Conservation (phyloP, 768 basidiomycete species). For the Collybiopsis luxurians region DNA sequence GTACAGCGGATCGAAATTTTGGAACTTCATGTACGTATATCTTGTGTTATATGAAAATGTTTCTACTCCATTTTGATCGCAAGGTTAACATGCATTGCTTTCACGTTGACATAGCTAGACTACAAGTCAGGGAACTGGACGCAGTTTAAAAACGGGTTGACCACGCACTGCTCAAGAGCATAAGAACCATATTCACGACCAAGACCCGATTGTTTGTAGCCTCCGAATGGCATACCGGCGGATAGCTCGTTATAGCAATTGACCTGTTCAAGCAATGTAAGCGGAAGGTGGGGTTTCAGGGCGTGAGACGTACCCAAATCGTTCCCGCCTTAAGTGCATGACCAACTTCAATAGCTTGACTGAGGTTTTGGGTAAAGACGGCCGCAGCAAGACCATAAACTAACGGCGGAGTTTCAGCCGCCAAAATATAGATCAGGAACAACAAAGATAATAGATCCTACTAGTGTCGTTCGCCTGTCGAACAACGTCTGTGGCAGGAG, state of each 20-base stretch:
- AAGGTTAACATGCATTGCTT: too few relatives aligned
- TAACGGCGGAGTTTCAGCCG: conserved; percentile 37
- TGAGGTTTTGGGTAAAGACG: conserved; percentile 70
- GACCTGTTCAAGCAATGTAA: conserved; percentile 32
- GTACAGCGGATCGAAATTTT: too few relatives aligned
- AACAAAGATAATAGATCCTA: not conserved
- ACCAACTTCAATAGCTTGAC: conserved; percentile 60
- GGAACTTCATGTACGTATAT: too few relatives aligned
- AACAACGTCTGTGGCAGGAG: conserved; percentile 46
- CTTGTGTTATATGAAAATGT: too few relatives aligned
- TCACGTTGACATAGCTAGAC: too few relatives aligned
- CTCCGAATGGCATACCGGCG: conserved; percentile 60
- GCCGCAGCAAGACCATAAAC: conserved; percentile 71
- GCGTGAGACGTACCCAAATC: conserved; percentile 47
- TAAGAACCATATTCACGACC: conserved; percentile 70
- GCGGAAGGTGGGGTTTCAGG: too few relatives aligned
- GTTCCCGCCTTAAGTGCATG: conserved; percentile 68
- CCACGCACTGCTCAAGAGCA: conserved; percentile 50
- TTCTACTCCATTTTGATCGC: too few relatives aligned
- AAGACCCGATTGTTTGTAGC: conserved; percentile 72
- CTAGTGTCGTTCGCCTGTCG: conserved; percentile 52
- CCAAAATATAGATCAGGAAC: too few relatives aligned
- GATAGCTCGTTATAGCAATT: conserved; percentile 31
- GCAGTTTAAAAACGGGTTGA: too few relatives aligned
- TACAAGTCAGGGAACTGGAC: not conserved